Evolutionary conservation across 345 rosid species (phyloP), one percentile per base, ranked within the genome.

Genomic region (Mangifera indica): DNA sequence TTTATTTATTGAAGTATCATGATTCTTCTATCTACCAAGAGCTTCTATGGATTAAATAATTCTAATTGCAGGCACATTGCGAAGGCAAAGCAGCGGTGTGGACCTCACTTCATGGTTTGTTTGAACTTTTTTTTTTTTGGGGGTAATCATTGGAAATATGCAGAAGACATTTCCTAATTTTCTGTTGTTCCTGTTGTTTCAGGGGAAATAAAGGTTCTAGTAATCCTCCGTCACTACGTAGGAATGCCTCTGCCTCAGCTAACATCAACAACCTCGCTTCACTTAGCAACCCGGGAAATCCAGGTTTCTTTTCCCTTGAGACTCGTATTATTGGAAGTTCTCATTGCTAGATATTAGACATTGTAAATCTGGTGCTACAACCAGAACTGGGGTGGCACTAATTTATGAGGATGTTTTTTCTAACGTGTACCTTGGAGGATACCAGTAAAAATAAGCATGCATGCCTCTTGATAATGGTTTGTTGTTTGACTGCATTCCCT

Each of bases 211-310:
- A 92, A 80, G 84, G 84, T 66, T 74, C 86, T 68, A 63, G 69
- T 55, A 79, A 82, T 71, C 77, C 78, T 68, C 74, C 82, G 9
- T 83, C 71, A 82, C 85, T 92, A 48, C 86, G 98, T 24, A 82
- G 96, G 63, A 88, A 90, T 81, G 84, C 90, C 44, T 95, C 98
- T 42, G 88, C 84, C 32, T 72, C 96, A 5, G 88, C 87, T 77
- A 88, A 84, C 72, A 87, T 95, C 32, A 83, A 78, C 75, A 86
- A 67, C 72, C 78, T 92, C 48, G 80, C 82, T 12, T 74, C 83
- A 0, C 87, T 81, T 67, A 24, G 60, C 58, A 26, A 72, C 60
- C 2, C 83, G 70, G 22, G 88, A 57, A 89, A 78, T 76, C 75
- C 83, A 86, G 96, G 96, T 91, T 76, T 58, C 14, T 68, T 37